phyloP scores from a whole-genome alignment of 768 basidiomycete species.

The Vararia minispora region DNA sequence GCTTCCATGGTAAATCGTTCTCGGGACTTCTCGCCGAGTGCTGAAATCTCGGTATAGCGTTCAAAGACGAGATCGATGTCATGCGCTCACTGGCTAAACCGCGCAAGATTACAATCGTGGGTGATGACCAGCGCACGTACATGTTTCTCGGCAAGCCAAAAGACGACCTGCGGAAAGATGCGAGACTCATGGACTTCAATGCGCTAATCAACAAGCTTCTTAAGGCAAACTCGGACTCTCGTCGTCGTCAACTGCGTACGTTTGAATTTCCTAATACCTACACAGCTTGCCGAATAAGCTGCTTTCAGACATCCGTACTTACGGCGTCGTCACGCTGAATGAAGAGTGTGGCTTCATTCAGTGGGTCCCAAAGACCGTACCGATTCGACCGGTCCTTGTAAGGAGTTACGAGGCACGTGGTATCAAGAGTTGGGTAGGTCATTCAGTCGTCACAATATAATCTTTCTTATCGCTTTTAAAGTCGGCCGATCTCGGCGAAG shows the following conservation, averaged over 20 bases:
- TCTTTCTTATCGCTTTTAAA: conserved; percentile 14
- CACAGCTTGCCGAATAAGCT: conserved; percentile 3
- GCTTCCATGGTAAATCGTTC: conserved; percentile 59
- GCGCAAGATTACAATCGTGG: conserved; percentile 77
- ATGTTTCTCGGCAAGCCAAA: conserved; percentile 94
- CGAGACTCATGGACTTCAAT: conserved; percentile 96
- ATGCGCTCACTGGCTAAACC: conserved; percentile 91
- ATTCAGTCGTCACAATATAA: neutral
- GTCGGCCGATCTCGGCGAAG: conserved; percentile 33
- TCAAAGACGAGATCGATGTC: conserved; percentile 74
- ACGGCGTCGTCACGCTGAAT: conserved; percentile 96
- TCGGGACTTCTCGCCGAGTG: neutral
- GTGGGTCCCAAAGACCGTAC: conserved; percentile 93
- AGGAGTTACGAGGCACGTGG: conserved; percentile 51
- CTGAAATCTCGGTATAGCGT: conserved; percentile 33
- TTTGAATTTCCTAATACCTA: conserved; percentile 7
- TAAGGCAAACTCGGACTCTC: conserved; percentile 87
- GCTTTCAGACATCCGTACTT: conserved; percentile 78
- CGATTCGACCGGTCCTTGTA: conserved; percentile 64
- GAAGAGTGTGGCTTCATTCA: conserved; percentile 97
- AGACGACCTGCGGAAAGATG: conserved; percentile 96
- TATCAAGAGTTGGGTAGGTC: conserved; percentile 37
- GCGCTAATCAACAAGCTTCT: conserved; percentile 94
- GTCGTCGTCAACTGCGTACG: conserved; percentile 82
- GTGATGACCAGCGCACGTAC: conserved; percentile 75